phyloP scores from a whole-genome alignment of 352 stramenopile species.

The Phytopythium kandeliae region DNA sequence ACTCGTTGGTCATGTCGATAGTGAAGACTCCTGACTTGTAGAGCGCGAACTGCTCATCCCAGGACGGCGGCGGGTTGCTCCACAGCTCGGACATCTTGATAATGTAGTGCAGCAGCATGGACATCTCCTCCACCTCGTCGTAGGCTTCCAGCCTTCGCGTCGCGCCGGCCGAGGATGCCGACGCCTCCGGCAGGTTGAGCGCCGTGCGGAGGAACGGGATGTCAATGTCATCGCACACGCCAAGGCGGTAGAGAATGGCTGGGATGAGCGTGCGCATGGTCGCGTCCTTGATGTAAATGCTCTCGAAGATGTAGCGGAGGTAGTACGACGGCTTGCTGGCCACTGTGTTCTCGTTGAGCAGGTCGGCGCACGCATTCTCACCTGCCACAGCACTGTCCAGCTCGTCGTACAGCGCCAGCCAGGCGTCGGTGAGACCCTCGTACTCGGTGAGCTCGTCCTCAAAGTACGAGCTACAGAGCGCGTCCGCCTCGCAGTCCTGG shows the following conservation, averaged over 20 bases:
- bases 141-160: neutral
- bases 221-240: constrained; percentile 6
- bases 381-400: neutral
- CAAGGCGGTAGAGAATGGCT: constrained; percentile 13
- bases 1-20: neutral
- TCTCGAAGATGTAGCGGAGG: neutral
- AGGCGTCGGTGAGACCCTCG: neutral
- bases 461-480: constrained; percentile 3
- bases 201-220: constrained; percentile 5
- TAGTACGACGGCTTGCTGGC: neutral
- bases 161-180: neutral
- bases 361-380: neutral
- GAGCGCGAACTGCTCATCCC: constrained; percentile 5
- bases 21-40: constrained; percentile 7
- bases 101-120: constrained; percentile 12
- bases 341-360: neutral
- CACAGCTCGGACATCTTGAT: constrained; percentile 27
- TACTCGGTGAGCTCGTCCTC: neutral
- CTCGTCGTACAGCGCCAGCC: constrained; percentile 2
- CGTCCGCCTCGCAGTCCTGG: constrained; percentile 1
- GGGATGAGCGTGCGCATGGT: constrained; percentile 7
- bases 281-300: neutral
- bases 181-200: neutral
- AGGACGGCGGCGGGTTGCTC: constrained; percentile 14
- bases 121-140: constrained; percentile 9